Evolutionary conservation across 768 basidiomycete genomes (phyloP).

Genomic region (Leucogyrophana mollusca): DNA sequence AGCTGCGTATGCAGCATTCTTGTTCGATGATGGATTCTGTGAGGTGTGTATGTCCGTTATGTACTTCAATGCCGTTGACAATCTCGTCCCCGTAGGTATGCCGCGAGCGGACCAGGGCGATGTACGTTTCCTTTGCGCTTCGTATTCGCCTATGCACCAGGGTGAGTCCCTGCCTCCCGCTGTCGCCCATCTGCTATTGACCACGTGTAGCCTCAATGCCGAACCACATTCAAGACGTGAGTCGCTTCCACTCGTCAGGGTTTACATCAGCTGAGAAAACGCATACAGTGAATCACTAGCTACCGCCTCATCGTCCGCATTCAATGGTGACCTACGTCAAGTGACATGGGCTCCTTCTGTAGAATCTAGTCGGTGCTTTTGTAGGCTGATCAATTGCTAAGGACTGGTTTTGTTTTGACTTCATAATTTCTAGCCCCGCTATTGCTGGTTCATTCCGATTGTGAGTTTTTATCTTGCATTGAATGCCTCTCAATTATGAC

Average conservation of each 20-base stretch:
- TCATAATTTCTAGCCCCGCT: conserved; percentile 1
- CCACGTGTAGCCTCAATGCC: conserved; percentile 19
- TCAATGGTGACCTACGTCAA: neutral
- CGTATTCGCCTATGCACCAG: conserved; percentile 44
- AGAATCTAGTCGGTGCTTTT: conserved; percentile 18
- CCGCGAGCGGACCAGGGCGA: conserved; percentile 27
- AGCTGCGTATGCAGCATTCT: conserved; percentile 58
- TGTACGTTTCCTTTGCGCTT: conserved; percentile 49
- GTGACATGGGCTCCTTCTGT: conserved; percentile 19
- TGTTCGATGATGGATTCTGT: conserved; percentile 60
- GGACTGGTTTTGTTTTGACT: neutral
- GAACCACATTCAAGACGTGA: conserved; percentile 14
- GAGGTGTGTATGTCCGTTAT: conserved; percentile 46
- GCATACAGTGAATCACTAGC: conserved; percentile 13
- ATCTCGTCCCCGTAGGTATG: conserved; percentile 36
- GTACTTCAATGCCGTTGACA: neutral
- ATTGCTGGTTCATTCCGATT: neutral
- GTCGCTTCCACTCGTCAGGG: conserved; percentile 1
- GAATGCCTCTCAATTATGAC: neutral
- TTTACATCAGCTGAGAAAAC: too few species aligned
- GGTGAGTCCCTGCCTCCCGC: conserved; percentile 23
- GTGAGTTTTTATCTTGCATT: conserved; percentile 10
- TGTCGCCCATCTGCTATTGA: neutral
- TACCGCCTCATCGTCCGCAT: neutral
- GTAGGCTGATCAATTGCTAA: conserved; percentile 14